Percentiles rank a stretch among this genome's conserved stretches.
Conservation (phyloP, 1,284 basidiomycete genomes). For the Ustilago tritici region DNA sequence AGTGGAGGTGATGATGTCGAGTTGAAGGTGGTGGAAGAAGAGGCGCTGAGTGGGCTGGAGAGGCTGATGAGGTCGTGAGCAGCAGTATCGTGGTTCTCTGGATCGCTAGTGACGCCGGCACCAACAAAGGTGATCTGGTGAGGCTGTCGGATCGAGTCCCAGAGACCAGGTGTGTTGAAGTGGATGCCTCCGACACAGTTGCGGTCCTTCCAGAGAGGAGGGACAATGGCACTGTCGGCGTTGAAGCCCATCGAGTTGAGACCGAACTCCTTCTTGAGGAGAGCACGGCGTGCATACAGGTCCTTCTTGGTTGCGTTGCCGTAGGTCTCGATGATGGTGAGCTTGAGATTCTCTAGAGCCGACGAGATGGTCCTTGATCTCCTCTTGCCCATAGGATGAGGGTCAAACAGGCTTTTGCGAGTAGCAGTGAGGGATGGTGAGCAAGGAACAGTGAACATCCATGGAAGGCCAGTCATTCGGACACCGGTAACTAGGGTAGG, state of each 20-base stretch:
- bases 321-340: slow-evolving; percentile 28
- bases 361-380: slow-evolving; percentile 25
- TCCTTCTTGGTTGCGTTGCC: slow-evolving; percentile 35
- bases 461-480: slow-evolving; percentile 53
- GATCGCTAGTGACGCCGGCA: slow-evolving; percentile 27
- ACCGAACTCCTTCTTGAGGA: slow-evolving; percentile 35
- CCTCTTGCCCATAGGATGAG: slow-evolving; percentile 51
- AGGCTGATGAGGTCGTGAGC: background rate
- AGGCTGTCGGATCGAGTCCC: slow-evolving; percentile 38
- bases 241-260: slow-evolving; percentile 45
- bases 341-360: slow-evolving; percentile 40
- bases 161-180: slow-evolving; percentile 32
- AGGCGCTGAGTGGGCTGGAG: slow-evolving; percentile 10
- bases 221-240: slow-evolving; percentile 36
- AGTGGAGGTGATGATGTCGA: background rate
- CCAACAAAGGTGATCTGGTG: slow-evolving; percentile 40
- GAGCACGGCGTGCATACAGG: slow-evolving; percentile 25
- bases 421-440: slow-evolving; percentile 46
- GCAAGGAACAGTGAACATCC: slow-evolving; percentile 53
- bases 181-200: slow-evolving; percentile 47
- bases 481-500: slow-evolving; percentile 54
- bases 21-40: slow-evolving; percentile 18
- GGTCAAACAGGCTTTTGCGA: slow-evolving; percentile 31
- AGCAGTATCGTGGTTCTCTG: slow-evolving; percentile 28
- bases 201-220: slow-evolving; percentile 41